Percentiles rank a stretch among this genome's conserved stretches.
Conservation (phyloP, 2,329 filamentous ascomycete species). For the Aspergillus hortae region DNA sequence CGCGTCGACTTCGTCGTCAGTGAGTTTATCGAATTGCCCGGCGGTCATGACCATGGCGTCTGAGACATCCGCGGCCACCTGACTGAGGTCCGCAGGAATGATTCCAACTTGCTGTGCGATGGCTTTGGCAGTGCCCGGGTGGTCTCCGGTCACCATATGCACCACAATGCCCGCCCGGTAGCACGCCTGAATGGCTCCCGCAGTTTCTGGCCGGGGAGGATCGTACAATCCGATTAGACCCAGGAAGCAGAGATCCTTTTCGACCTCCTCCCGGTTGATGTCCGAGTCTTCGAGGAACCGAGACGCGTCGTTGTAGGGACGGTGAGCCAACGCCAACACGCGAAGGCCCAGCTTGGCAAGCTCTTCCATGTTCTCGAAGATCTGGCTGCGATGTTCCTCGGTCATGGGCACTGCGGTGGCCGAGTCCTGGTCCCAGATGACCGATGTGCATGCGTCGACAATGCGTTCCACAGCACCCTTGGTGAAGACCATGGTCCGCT, state of each 20-base stretch:
- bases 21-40: constrained; percentile 70
- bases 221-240: constrained; percentile 80
- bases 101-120: constrained; percentile 76
- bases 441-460: constrained; percentile 55
- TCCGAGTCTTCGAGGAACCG: constrained; percentile 27
- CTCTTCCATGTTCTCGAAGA: constrained; percentile 63
- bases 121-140: constrained; percentile 69
- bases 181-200: constrained; percentile 63
- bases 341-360: constrained; percentile 62
- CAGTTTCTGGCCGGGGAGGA: constrained; percentile 74
- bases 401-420: constrained; percentile 43
- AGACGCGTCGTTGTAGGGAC: constrained; percentile 5
- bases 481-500: constrained; percentile 25
- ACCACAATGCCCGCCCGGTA: constrained; percentile 68
- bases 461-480: constrained; percentile 61
- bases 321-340: constrained; percentile 62
- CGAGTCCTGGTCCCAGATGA: constrained; percentile 44
- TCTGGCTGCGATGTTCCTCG: constrained; percentile 50
- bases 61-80: constrained; percentile 57
- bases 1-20: constrained; percentile 64
- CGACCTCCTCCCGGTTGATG: constrained; percentile 57
- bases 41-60: constrained; percentile 67
- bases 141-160: constrained; percentile 79
- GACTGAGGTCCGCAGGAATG: constrained; percentile 57
- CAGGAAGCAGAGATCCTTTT: constrained; percentile 64